Conservation (phyloP, 306 rosid species). For the Acmispon strigosus region DNA sequence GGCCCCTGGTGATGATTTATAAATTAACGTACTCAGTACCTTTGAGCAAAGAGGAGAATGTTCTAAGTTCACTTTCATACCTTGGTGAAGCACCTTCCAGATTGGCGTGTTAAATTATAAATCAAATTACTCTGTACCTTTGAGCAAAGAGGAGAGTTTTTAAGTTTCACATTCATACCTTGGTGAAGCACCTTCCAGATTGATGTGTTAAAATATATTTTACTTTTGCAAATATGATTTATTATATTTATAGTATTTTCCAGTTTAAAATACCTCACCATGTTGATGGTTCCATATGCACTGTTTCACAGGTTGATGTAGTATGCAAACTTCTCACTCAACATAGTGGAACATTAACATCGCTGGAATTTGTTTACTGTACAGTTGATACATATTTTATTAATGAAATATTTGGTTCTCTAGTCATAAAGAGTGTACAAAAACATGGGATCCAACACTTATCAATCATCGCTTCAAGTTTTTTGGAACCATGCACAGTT, state of each 20-base stretch:
- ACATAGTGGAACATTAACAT: conserved; percentile 58
- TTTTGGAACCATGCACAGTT: conserved; percentile 36
- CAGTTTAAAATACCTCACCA: conserved; percentile 20
- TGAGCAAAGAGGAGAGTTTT: conserved; percentile 4
- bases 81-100: no score
- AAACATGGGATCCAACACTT: conserved; percentile 62
- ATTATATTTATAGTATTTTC: conserved; percentile 1
- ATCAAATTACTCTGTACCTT: no score
- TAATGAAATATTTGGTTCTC: conserved; percentile 50
- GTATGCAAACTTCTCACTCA: conserved; percentile 71
- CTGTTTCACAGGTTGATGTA: conserved; percentile 57
- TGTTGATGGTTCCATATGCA: conserved; percentile 30
- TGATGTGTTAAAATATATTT: background rate
- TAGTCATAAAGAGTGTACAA: conserved; percentile 33
- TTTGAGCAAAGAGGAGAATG: no score
- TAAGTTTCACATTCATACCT: conserved; percentile 13
- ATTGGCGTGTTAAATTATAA: no score
- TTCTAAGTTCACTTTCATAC: no score
- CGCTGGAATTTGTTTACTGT: conserved; percentile 77
- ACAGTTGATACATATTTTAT: conserved; percentile 46
- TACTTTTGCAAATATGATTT: conserved; percentile 1
- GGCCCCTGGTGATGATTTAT: no score
- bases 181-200: conserved; percentile 9
- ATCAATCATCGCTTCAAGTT: conserved; percentile 49
- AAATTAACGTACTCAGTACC: no score